phyloP scores from a whole-genome alignment of 164 flowering plant species.

The Magnolia kwangsiensis region DNA sequence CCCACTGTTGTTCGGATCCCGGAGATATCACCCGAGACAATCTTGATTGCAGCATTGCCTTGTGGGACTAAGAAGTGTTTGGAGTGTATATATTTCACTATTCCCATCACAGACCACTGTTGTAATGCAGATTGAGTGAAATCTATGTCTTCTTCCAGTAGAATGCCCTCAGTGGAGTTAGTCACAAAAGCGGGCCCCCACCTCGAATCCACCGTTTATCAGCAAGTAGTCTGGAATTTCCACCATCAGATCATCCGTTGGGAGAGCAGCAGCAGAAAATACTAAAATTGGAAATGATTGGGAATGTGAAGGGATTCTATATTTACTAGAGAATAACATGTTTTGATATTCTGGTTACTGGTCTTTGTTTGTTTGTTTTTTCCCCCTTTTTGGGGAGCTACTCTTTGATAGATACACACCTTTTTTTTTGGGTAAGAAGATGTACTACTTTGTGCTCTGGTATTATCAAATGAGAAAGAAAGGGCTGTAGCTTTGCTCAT shows the following conservation, averaged over 20 bases:
- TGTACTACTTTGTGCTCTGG: too few species aligned
- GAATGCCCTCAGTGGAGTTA: slow-evolving; percentile 37
- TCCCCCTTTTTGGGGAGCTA: too few species aligned
- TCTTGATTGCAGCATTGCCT: slow-evolving; percentile 48
- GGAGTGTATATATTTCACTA: slow-evolving; percentile 46
- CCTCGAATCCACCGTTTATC: slow-evolving; percentile 42
- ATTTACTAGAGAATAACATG: too few species aligned
- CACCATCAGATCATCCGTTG: not conserved
- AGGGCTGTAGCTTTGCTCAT: too few species aligned
- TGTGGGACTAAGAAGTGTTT: slow-evolving; percentile 41
- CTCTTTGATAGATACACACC: too few species aligned
- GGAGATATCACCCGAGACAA: slow-evolving; percentile 29
- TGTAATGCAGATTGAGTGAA: slow-evolving; percentile 30
- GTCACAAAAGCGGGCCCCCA: slow-evolving; percentile 38
- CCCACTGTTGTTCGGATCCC: slow-evolving; percentile 38
- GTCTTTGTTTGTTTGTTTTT: too few species aligned
- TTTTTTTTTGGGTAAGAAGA: too few species aligned
- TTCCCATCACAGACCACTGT: slow-evolving; percentile 42
- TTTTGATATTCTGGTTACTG: too few species aligned
- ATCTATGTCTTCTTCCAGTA: slow-evolving; percentile 34
- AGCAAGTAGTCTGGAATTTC: slow-evolving; percentile 22
- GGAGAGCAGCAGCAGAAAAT: too few species aligned
- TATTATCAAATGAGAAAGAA: too few species aligned
- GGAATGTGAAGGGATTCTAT: too few species aligned
- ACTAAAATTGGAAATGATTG: too few species aligned